Evolutionary conservation across 2,329 filamentous ascomycete species (phyloP), one percentile per base, ranked within the genome.

Genomic region (Diaporthe capsici): DNA sequence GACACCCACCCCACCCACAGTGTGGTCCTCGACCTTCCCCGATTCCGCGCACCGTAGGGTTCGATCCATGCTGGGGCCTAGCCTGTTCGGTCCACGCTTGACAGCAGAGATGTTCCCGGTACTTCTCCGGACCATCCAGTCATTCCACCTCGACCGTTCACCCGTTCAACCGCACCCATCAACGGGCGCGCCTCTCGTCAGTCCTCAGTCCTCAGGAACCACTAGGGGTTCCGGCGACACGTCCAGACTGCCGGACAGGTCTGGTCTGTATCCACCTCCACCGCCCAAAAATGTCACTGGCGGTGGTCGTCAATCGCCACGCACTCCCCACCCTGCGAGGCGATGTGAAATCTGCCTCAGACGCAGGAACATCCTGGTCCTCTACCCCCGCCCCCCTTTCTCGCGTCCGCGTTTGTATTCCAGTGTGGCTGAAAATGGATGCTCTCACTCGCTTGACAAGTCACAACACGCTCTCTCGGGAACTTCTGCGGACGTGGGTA

Each of bases 351-450:
- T 55, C 58, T 55, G 58, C 71, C 37, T 63, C 58, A 55, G 53
- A n/a, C 47, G 47, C 25, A 31, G 53, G n/a, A 60, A 8, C 9
- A 39, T 49, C 68, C 51, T 34, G 61, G 28, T 57, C 55, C 57
- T 39, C 47, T 34, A 10, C 34, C 44, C 71, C 58, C 71, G 22
- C 61, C 61, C 61, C 55, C 53, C 39, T 61, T 49, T 63, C 58
- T 61, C 61, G 58, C 57, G 34, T 65, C 71, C 58, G 58, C 49
- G 39, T 57, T 73, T 65, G 71, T 65, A 49, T 49, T 15, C 28
- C 68, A 31, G 68, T 71, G 71, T 73, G 71, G 71, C 71, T 73
- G 71, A 63, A 65, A 44, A 71, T 71, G 68, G 53, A 39, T 71
- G 51, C 53, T 71, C 68, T 71, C 39, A 71, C 68, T 71, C 51